These are phyloP conservation scores for Alternaria tenuissima DNA, from an alignment of 2,329 filamentous ascomycete genomes.

Conservation along the genomic window DNA sequence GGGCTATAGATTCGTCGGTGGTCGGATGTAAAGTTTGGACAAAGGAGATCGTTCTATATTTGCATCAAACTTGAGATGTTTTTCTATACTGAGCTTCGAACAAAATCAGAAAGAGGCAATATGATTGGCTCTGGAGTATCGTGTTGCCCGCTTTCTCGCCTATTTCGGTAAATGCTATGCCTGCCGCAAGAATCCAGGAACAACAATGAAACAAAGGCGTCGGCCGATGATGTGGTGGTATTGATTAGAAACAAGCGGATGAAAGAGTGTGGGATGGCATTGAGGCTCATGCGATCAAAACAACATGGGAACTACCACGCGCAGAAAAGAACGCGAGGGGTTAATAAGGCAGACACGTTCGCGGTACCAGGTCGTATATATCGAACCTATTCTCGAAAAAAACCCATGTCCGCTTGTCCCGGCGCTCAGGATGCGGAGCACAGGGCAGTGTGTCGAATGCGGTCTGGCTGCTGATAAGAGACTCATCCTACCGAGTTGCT, in stretches of 20 bases:
- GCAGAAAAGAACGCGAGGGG: slow-evolving; percentile 17
- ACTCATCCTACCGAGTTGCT: slow-evolving; percentile 25
- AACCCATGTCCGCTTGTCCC: slow-evolving; percentile 38
- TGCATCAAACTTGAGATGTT: background rate
- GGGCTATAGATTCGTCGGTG: background rate
- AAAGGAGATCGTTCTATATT: background rate
- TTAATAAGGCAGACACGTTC: slow-evolving; percentile 24
- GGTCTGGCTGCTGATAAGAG: slow-evolving; percentile 46
- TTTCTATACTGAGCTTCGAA: background rate
- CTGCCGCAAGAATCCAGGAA: background rate
- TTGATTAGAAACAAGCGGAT: slow-evolving; percentile 17
- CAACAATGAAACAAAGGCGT: slow-evolving; percentile 1
- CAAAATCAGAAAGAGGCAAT: background rate
- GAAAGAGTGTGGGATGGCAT: slow-evolving; percentile 20
- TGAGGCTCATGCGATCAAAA: slow-evolving; percentile 5
- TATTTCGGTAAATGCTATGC: background rate
- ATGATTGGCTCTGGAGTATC: background rate
- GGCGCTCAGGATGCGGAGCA: slow-evolving; percentile 37
- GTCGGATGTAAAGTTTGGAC: background rate
- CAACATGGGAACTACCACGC: slow-evolving; percentile 6
- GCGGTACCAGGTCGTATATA: slow-evolving; percentile 37
- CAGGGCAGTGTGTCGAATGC: slow-evolving; percentile 31
- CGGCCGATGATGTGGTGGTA: slow-evolving; percentile 1
- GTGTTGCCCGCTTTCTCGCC: background rate
- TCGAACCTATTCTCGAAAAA: slow-evolving; percentile 34